Evolutionary conservation across 1,284 basidiomycete species (phyloP).

Genomic region (Tausonia pullulans): DNA sequence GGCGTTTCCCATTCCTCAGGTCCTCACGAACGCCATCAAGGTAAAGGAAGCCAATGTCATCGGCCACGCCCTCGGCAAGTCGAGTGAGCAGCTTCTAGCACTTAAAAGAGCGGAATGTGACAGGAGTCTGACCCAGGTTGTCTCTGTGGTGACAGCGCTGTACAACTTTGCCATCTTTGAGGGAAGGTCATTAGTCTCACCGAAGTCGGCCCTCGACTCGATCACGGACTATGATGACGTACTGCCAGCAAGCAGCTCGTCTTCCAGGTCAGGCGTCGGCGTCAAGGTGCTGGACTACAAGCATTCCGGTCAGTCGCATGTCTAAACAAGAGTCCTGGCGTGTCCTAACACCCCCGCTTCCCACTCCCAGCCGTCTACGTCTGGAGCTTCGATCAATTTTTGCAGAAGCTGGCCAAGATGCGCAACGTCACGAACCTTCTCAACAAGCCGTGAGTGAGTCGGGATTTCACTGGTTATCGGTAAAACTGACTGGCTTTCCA

Average conservation of each 20-base stretch:
- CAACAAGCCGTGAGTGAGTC: conserved; percentile 51
- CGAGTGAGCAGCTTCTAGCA: background rate
- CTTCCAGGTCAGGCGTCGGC: conserved; percentile 58
- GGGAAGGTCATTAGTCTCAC: conserved; percentile 30
- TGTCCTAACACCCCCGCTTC: background rate
- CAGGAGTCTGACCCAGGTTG: no score
- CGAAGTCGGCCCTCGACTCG: conserved; percentile 52
- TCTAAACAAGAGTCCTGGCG: background rate
- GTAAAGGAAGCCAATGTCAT: conserved; percentile 93
- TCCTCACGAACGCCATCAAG: conserved; percentile 71
- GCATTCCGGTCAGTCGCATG: conserved; percentile 5
- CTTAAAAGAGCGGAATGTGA: no score
- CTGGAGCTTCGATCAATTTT: conserved; percentile 82
- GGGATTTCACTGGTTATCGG: background rate
- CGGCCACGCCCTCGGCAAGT: conserved; percentile 34
- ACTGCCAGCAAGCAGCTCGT: no score
- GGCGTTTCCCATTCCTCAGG: conserved; percentile 26
- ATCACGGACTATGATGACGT: no score
- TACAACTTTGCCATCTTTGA: conserved; percentile 73
- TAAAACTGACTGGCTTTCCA: background rate
- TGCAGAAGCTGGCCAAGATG: conserved; percentile 84
- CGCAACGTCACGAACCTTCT: conserved; percentile 86
- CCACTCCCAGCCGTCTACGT: conserved; percentile 53
- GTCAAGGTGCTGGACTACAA: conserved; percentile 70
- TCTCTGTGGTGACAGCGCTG: no score